phyloP scores from a whole-genome alignment of 805 yeast species.

The Yarrowia deformans region DNA sequence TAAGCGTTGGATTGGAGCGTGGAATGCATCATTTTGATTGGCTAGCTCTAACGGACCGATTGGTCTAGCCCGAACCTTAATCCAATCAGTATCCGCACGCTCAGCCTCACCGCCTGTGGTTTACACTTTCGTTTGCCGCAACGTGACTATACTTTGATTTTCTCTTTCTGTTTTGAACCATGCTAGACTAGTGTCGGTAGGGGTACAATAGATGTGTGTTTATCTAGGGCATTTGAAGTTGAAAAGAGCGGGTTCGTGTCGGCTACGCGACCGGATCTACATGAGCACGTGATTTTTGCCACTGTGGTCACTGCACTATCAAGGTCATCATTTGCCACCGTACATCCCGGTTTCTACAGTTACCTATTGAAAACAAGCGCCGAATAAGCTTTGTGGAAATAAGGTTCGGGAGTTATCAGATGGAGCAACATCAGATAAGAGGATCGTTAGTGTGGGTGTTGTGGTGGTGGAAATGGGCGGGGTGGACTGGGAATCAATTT shows the following conservation, averaged over 20 bases:
- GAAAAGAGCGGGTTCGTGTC: not conserved
- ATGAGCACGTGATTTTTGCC: not conserved
- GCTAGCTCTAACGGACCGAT: not conserved
- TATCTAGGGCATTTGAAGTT: not conserved
- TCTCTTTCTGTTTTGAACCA: not conserved
- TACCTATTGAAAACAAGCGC: not conserved
- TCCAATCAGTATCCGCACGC: too few relatives aligned
- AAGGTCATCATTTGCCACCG: not conserved
- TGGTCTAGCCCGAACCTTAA: too few relatives aligned
- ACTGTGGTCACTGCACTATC: not conserved
- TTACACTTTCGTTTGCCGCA: conserved; percentile 8
- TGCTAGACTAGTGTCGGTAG: not conserved
- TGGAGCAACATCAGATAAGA: conserved; percentile 26
- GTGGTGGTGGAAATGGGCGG: not conserved
- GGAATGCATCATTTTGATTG: not conserved
- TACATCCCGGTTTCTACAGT: not conserved
- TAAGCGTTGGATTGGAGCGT: not conserved
- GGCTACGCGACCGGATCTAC: not conserved
- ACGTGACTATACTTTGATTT: not conserved
- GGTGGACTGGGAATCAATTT: not conserved
- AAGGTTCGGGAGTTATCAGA: conserved; percentile 10
- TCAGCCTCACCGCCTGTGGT: too few relatives aligned
- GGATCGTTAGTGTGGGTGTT: not conserved
- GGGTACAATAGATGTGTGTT: too few relatives aligned
- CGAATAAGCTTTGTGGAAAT: not conserved